Evolutionary conservation across 164 flowering plant species (phyloP).

Genomic region (Stephania yunnanensis): DNA sequence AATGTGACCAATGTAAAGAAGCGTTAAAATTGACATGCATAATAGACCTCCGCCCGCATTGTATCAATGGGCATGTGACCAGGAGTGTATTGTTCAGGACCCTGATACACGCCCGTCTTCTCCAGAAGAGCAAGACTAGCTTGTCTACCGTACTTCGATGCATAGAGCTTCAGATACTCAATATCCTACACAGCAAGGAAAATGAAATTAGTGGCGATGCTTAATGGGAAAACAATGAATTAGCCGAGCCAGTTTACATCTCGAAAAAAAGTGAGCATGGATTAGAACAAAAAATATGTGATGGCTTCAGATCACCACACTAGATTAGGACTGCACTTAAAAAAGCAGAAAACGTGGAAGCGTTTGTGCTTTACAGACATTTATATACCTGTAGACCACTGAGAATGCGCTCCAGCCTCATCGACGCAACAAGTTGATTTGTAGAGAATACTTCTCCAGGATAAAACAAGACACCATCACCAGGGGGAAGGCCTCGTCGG

Average conservation of each 20-base stretch:
- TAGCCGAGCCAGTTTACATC: not conserved
- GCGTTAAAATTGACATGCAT: constrained; percentile 34
- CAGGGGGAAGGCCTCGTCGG: constrained; percentile 94
- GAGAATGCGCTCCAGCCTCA: constrained; percentile 77
- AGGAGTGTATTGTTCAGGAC: constrained; percentile 83
- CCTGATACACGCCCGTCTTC: constrained; percentile 73
- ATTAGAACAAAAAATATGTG: not conserved
- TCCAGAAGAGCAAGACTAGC: constrained; percentile 69
- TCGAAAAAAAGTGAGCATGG: not conserved
- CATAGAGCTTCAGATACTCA: constrained; percentile 76
- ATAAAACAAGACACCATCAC: constrained; percentile 90
- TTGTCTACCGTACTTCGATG: constrained; percentile 75
- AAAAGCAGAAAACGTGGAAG: not conserved
- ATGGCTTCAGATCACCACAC: not conserved
- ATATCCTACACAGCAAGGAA: constrained; percentile 45
- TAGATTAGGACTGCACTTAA: not conserved
- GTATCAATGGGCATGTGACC: constrained; percentile 81
- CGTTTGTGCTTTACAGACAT: not conserved
- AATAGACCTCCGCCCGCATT: constrained; percentile 84
- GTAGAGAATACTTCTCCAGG: constrained; percentile 96
- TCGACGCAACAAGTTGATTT: constrained; percentile 77
- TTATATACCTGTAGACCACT: constrained; percentile 84
- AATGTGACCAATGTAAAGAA: not conserved
- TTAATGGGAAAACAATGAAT: not conserved
- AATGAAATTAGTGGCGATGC: not conserved